These are phyloP conservation scores for Haematococcus sp. DNA, from an alignment of 139 green algal species.

Conservation along the genomic window DNA sequence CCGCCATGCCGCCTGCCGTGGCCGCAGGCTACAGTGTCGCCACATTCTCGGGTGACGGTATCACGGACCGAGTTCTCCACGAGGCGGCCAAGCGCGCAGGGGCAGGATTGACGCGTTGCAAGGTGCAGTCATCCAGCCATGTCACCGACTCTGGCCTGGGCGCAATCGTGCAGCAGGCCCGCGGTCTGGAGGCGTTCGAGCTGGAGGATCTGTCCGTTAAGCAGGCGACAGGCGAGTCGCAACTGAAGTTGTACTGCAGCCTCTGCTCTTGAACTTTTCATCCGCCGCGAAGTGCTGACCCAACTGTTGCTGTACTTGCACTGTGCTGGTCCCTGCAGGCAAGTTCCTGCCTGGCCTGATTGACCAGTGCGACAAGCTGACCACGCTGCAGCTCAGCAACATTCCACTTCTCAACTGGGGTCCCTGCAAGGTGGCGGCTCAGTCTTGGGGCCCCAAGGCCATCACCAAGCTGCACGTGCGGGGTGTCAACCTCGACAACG, in stretches of 20 bases:
- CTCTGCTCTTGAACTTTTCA: conserved; percentile 4
- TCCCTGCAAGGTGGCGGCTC: conserved; percentile 20
- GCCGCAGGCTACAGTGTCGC: conserved; percentile 50
- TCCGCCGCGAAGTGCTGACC: too few relatives aligned
- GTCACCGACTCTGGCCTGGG: conserved; percentile 47
- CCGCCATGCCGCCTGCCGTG: background rate
- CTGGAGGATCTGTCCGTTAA: conserved; percentile 27
- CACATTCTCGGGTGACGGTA: conserved; percentile 40
- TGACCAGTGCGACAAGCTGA: conserved; percentile 33
- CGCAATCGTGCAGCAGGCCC: conserved; percentile 13
- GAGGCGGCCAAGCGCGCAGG: conserved; percentile 22
- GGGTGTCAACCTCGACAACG: conserved; percentile 27
- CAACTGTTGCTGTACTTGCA: too few relatives aligned
- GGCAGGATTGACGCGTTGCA: conserved; percentile 22
- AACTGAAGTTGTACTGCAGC: background rate
- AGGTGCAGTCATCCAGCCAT: conserved; percentile 16
- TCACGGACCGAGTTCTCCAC: conserved; percentile 41
- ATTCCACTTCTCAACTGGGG: conserved; percentile 43
- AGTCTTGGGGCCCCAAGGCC: background rate
- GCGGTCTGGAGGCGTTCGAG: conserved; percentile 30
- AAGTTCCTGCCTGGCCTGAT: conserved; percentile 43
- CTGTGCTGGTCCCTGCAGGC: conserved; percentile 30
- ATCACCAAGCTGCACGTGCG: conserved; percentile 36
- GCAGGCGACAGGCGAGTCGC: conserved; percentile 3
- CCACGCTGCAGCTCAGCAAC: conserved; percentile 36